A percentile compares a stretch with the other conserved stretches of the same genome.
These are phyloP conservation scores for Phoenix dactylifera DNA, from an alignment of 176 grass and related monocot genomes.

Conservation along the genomic window DNA sequence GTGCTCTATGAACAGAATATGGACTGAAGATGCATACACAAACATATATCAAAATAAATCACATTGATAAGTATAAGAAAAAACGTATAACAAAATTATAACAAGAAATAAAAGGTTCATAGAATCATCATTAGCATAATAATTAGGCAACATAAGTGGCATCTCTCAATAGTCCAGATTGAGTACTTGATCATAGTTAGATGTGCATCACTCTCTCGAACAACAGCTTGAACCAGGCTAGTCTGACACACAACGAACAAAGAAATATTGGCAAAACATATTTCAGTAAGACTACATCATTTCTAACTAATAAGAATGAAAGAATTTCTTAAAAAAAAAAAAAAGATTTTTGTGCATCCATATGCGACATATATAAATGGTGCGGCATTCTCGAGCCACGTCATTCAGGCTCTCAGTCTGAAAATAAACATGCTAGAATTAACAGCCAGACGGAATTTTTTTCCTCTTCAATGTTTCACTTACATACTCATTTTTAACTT, in stretches of 20 bases:
- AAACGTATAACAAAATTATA: background rate
- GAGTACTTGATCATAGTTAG: conserved; percentile 60
- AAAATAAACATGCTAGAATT: too few species aligned
- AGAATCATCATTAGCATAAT: background rate
- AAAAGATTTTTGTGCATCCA: too few species aligned
- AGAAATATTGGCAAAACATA: background rate
- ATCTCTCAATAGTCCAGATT: background rate
- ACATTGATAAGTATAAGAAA: background rate
- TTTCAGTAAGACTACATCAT: too few species aligned
- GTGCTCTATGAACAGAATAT: conserved; percentile 68
- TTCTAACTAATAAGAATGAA: too few species aligned
- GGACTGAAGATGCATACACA: conserved; percentile 23
- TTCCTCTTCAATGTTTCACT: too few species aligned
- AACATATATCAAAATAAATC: background rate
- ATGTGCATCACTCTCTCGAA: conserved; percentile 63
- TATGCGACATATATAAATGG: too few species aligned
- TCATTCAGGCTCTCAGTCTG: too few species aligned
- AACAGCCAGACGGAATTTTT: too few species aligned
- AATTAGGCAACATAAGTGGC: background rate
- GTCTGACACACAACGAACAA: conserved; percentile 41
- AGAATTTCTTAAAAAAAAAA: too few species aligned
- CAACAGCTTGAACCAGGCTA: conserved; percentile 69
- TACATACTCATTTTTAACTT: too few species aligned
- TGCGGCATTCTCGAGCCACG: too few species aligned
- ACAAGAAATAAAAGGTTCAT: background rate